phyloP scores from a whole-genome alignment of 352 stramenopile species.

The Globisporangium echinulatum region DNA sequence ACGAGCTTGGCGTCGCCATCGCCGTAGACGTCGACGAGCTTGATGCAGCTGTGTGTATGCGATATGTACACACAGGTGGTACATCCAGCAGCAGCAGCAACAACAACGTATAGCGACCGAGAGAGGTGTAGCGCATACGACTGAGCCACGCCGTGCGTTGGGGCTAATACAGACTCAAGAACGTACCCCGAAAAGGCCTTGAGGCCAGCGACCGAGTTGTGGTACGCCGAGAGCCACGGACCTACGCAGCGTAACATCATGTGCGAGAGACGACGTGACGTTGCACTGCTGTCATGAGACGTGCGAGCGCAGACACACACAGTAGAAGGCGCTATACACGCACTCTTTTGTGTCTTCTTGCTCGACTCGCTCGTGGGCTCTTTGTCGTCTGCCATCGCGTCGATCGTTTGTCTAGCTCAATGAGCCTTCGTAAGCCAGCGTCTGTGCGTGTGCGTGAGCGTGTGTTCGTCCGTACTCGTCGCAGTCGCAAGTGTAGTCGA shows the following conservation, averaged over 20 bases:
- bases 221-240: slow-evolving; percentile 85
- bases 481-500: background rate
- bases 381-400: slow-evolving; percentile 8
- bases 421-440: too few relatives aligned
- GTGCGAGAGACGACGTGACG: background rate
- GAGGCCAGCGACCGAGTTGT: slow-evolving; percentile 88
- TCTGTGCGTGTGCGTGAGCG: too few relatives aligned
- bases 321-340: background rate
- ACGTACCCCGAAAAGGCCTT: slow-evolving; percentile 56
- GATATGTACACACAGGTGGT: too few relatives aligned
- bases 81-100: background rate
- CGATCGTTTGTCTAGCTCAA: background rate
- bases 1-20: slow-evolving; percentile 80
- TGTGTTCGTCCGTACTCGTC: background rate
- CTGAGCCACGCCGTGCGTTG: background rate
- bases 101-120: background rate
- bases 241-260: slow-evolving; percentile 10
- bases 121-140: background rate
- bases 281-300: too few relatives aligned
- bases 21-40: slow-evolving; percentile 77
- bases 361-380: slow-evolving; percentile 1
- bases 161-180: too few relatives aligned
- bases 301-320: too few relatives aligned
- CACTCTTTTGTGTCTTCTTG: slow-evolving; percentile 17
- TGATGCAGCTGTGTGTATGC: slow-evolving; percentile 37